Evolutionary conservation across 768 basidiomycete genomes (phyloP).

Genomic region (Boletus rubroflammeus): DNA sequence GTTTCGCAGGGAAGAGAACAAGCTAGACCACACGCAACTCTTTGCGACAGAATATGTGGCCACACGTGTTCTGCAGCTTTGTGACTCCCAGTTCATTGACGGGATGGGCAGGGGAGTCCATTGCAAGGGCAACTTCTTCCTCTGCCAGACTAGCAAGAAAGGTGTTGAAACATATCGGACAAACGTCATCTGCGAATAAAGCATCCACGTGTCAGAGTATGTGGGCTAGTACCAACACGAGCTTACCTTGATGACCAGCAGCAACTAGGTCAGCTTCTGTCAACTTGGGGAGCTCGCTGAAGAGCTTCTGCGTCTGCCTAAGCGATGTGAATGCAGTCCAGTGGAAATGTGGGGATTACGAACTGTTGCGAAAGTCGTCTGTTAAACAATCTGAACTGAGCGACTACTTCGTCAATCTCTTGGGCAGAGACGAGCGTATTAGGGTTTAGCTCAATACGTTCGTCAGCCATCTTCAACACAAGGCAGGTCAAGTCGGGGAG

Average conservation of each 20-base stretch:
- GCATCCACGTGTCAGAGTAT: background rate
- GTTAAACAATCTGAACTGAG: conserved; percentile 28
- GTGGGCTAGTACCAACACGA: background rate
- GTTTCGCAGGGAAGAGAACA: conserved; percentile 1
- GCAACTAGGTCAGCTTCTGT: conserved; percentile 47
- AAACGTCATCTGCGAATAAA: conserved; percentile 52
- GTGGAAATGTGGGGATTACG: background rate
- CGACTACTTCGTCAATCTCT: conserved; percentile 30
- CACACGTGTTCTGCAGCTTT: conserved; percentile 49
- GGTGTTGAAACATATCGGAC: conserved; percentile 72
- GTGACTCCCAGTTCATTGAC: conserved; percentile 70
- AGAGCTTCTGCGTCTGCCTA: conserved; percentile 38
- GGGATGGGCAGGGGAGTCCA: conserved; percentile 77
- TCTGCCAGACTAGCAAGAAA: conserved; percentile 68
- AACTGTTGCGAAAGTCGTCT: conserved; percentile 28
- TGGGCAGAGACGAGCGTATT: conserved; percentile 18
- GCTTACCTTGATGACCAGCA: conserved; percentile 46
- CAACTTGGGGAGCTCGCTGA: conserved; percentile 46
- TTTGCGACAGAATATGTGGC: conserved; percentile 77
- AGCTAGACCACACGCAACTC: conserved; percentile 52
- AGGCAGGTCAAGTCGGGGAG: background rate
- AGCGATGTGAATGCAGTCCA: conserved; percentile 7
- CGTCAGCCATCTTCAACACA: conserved; percentile 22
- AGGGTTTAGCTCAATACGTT: conserved; percentile 9
- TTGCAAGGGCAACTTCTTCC: conserved; percentile 67